Evolutionary conservation across 768 basidiomycete species (phyloP).

Genomic region (Tulasnella sp.): DNA sequence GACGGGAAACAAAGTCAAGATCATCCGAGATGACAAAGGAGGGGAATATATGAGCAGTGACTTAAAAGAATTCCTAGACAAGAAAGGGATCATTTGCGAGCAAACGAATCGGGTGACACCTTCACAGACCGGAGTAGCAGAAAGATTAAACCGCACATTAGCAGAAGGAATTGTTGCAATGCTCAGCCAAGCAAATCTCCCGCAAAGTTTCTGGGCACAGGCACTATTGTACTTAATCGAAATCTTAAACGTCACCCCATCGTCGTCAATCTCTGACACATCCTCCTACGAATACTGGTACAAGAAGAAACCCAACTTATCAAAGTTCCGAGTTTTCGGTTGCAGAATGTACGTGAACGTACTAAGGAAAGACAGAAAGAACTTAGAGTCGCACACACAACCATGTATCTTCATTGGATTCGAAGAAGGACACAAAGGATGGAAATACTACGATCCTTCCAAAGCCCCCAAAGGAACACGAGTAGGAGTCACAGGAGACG

Average conservation of each 20-base stretch:
- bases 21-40: too few relatives aligned
- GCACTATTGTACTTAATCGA: not conserved
- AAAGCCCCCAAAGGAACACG: too few relatives aligned
- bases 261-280: not conserved
- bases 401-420: constrained; percentile 6
- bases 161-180: too few relatives aligned
- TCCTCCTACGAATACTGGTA: constrained; percentile 30
- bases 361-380: constrained; percentile 36
- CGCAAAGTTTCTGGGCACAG: constrained; percentile 3
- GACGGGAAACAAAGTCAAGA: too few relatives aligned
- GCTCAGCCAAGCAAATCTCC: constrained; percentile 1
- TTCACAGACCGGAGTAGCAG: too few relatives aligned
- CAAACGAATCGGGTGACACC: too few relatives aligned
- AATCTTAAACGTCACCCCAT: constrained; percentile 3
- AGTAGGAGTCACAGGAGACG: too few relatives aligned
- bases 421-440: constrained; percentile 1
- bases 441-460: too few relatives aligned
- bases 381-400: not conserved
- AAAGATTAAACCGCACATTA: too few relatives aligned
- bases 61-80: too few relatives aligned
- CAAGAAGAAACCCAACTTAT: constrained; percentile 32
- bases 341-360: constrained; percentile 44
- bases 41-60: too few relatives aligned
- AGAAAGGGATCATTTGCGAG: too few relatives aligned
- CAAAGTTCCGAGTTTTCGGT: constrained; percentile 41